phyloP scores from a whole-genome alignment of 305 asterid species.

The Andrographis paniculata region DNA sequence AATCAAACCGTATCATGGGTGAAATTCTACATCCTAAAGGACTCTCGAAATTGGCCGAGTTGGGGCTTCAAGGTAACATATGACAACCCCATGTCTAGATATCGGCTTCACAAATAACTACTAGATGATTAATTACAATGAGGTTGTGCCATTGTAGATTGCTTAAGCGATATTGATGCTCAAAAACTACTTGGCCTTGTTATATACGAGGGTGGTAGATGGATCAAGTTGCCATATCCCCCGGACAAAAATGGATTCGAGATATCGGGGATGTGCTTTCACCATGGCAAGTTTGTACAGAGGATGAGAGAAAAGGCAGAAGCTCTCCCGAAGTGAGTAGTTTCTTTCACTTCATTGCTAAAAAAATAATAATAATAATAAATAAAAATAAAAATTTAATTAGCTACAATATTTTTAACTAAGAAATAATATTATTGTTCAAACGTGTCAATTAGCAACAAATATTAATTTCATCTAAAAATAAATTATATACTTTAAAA shows the following conservation, averaged over 20 bases:
- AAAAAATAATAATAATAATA: no score
- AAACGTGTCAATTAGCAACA: no score
- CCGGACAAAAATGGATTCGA: slow-evolving; percentile 40
- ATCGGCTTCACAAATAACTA: no score
- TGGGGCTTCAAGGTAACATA: slow-evolving; percentile 35
- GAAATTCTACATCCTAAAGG: slow-evolving; percentile 46
- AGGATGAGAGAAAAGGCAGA: slow-evolving; percentile 57
- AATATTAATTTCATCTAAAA: no score
- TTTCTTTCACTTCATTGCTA: no score
- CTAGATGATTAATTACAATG: background rate
- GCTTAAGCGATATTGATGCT: slow-evolving; percentile 43
- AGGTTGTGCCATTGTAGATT: slow-evolving; percentile 27
- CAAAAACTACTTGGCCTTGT: slow-evolving; percentile 47
- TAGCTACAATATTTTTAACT: no score
- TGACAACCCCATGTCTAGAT: background rate
- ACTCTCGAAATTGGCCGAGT: slow-evolving; percentile 32
- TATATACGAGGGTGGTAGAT: slow-evolving; percentile 43
- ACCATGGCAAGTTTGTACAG: slow-evolving; percentile 55
- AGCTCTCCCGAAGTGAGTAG: slow-evolving; percentile 47
- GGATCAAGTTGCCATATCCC: slow-evolving; percentile 38
- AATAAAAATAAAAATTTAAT: no score
- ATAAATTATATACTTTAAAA: no score
- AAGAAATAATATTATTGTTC: no score
- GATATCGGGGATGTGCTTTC: slow-evolving; percentile 52
- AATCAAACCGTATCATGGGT: slow-evolving; percentile 42